Conservation (phyloP, 768 basidiomycete species). For the Podaxis sp. region DNA sequence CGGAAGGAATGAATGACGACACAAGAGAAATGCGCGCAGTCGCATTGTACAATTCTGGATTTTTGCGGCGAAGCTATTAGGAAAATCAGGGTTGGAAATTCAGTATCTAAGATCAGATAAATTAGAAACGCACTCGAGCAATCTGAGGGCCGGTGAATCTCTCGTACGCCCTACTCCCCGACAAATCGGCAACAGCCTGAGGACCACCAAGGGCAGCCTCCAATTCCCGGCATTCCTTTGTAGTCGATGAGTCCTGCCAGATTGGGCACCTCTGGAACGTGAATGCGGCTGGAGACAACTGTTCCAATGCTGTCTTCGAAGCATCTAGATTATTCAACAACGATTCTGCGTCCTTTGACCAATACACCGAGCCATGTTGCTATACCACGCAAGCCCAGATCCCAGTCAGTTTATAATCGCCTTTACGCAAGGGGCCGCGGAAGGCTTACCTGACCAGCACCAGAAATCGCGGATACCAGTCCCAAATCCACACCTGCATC, state of each 20-base stretch:
- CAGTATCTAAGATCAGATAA: background rate
- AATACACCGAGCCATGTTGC: conserved; percentile 90
- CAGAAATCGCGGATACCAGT: conserved; percentile 65
- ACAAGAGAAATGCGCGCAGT: conserved; percentile 77
- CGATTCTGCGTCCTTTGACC: conserved; percentile 57
- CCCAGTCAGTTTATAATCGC: conserved; percentile 1
- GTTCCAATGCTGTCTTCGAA: conserved; percentile 48
- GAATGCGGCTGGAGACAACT: conserved; percentile 66
- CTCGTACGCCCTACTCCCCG: conserved; percentile 84
- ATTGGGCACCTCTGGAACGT: conserved; percentile 71
- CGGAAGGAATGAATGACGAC: conserved; percentile 78
- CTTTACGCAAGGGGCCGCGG: background rate
- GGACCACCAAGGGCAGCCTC: conserved; percentile 70
- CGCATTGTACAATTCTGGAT: conserved; percentile 52
- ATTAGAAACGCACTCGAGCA: conserved; percentile 49
- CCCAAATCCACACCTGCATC: conserved; percentile 57
- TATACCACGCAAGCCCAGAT: conserved; percentile 24
- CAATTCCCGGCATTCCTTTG: conserved; percentile 66
- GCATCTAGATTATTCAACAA: conserved; percentile 57
- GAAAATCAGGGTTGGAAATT: conserved; percentile 7
- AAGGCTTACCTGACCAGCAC: conserved; percentile 69
- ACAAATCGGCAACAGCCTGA: conserved; percentile 69
- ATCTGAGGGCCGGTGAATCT: conserved; percentile 90
- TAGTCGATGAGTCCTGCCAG: conserved; percentile 92
- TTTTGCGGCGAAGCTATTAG: conserved; percentile 53